Evolutionary conservation across 306 rosid genomes (phyloP).

Genomic region (Cucumis hystrix): DNA sequence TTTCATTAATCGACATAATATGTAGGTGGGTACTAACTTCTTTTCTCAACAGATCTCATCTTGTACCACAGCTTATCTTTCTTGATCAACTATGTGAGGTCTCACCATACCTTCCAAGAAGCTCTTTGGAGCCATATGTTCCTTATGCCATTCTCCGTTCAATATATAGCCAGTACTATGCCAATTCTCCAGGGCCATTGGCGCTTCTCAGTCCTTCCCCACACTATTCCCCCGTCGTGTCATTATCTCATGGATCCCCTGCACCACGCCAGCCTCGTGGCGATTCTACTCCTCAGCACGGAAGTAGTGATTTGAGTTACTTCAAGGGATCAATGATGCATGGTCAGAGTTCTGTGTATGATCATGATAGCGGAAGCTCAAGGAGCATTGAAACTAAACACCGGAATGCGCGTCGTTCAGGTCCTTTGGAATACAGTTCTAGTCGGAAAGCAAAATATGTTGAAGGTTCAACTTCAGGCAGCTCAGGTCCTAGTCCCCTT

Average conservation of each 20-base stretch:
- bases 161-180: slow-evolving; percentile 79
- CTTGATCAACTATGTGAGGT: slow-evolving; percentile 90
- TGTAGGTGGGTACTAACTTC: neutral
- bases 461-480: slow-evolving; percentile 79
- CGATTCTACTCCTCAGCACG: slow-evolving; percentile 56
- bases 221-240: slow-evolving; percentile 65
- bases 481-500: slow-evolving; percentile 82
- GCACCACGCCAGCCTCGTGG: slow-evolving; percentile 49
- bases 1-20: neutral
- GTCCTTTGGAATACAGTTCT: slow-evolving; percentile 86
- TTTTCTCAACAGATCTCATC: slow-evolving; percentile 57
- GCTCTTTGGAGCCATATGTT: slow-evolving; percentile 64
- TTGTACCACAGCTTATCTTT: slow-evolving; percentile 79
- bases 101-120: slow-evolving; percentile 86
- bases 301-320: slow-evolving; percentile 48
- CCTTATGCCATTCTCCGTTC: slow-evolving; percentile 92
- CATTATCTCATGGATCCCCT: slow-evolving; percentile 69
- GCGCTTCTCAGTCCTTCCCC: slow-evolving; percentile 66
- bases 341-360: slow-evolving; percentile 40
- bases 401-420: slow-evolving; percentile 55
- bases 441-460: slow-evolving; percentile 43
- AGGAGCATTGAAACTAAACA: slow-evolving; percentile 40
- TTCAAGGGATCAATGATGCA: slow-evolving; percentile 63
- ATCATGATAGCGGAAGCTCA: slow-evolving; percentile 37
- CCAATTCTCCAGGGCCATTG: slow-evolving; percentile 50